Evolutionary conservation across 1,139 yeast genomes (phyloP), one percentile per base, ranked within the genome.

Genomic region (Yamadazyma songkhlaensis): DNA sequence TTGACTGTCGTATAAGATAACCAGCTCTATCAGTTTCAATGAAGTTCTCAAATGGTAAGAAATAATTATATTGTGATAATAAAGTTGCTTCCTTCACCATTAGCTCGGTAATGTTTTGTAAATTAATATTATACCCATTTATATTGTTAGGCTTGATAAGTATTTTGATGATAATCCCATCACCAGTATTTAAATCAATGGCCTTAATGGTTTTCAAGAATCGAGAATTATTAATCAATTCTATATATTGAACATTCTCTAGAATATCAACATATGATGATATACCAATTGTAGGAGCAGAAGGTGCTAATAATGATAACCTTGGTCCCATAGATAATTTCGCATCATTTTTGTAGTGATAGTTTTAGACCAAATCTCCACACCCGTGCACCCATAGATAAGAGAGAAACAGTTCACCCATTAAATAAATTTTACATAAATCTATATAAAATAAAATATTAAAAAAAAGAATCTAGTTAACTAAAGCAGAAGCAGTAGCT

Each of bases 401-500:
- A 10, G 20, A 11, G 10, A 11, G 9, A 10, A n/a, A n/a, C 8
- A 8, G 9, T n/a, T 13, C 10, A 24, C 12, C 13, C 29, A 31
- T 25, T 33, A 28, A 34, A 25, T 35, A 35, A 35, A 30, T 35
- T 35, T 35, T 35, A 35, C 34, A 35, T 35, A 23, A n/a, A 35
- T n/a, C 37, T 31, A 31, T 36, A 31, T 21, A 35, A 35, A 23
- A 15, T 27, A 27, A 17, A 17, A 17, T 17, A 17, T 17, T 33
- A 25, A 33, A 26, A 33, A 32, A 32, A 32, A 25, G 15, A 21
- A 64, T 65, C 72, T 88, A 90, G 84, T 90, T 90, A 69, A 94
- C 98, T 77, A 94, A 84, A 75, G 99, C 95, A 67, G 98, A 92
- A 69, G 99, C 99, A 68, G 98, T 94, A 70, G 98, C 95, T 59